Evolutionary conservation across 805 yeast genomes (phyloP), one percentile per base, ranked within the genome.

Genomic region (Jamesozyma jinghongensis): DNA sequence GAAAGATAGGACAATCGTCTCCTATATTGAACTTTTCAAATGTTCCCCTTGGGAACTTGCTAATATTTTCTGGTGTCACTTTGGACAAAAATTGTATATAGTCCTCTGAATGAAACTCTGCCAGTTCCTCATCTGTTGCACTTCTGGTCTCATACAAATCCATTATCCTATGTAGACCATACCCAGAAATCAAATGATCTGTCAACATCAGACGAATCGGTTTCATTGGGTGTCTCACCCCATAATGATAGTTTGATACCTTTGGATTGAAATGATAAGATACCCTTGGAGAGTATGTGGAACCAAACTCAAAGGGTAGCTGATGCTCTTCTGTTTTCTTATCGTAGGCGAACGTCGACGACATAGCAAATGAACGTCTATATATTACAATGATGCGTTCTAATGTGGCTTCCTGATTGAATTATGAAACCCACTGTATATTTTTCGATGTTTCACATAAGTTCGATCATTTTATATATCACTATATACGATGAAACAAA

Each of bases 221-320:
- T 61, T 90, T 90, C 98, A 90, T 90, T n/a, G 98, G 98, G 62
- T 90, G 98, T 45, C 79, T 75, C 1, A 85, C 83, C 14, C 98
- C 98, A 61, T 85, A 88, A 55, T 88, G 96, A 62, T 80, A 88
- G 48, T 76, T 74, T 1, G 85, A 71, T 0, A 81, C 94, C 40
- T 80, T 77, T 19, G 87, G 84, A 60, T 87, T 87, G 63, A 74
- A 85, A 61, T 87, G 97, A 63, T 87, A 87, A 7, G 95, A 85
- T 1, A 87, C 95, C 54, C 75, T 65, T 3, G 80, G 78, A 11
- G 65, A 65, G 43, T 70, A 68, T 16, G 67, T 52, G 2, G 68
- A 50, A 27, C 65, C 61, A 54, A 69, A 74, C 48, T 73, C 74
- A 54, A 69, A 74, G 48, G 72, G 74, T 54, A 69, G 75, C 19